A percentile compares a stretch with the other conserved stretches of the same genome.
These are phyloP conservation scores for Crithidia expoeki DNA, from an alignment of 208 protist genomes.

Conservation along the genomic window DNA sequence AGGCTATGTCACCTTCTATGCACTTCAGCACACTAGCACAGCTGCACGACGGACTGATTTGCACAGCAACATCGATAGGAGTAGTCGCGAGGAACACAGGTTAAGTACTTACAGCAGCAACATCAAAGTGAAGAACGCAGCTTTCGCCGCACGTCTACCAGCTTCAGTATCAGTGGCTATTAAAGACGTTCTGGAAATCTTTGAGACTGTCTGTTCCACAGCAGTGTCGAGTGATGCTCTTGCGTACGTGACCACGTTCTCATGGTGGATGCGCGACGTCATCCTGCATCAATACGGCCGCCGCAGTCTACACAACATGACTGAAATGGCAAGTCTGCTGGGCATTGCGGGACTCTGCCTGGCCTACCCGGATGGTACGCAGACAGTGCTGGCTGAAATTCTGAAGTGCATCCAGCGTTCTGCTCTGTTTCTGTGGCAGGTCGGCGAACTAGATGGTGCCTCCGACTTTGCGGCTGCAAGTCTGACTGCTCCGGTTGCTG, in stretches of 20 bases:
- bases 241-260: conserved; percentile 18
- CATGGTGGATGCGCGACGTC: conserved; percentile 38
- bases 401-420: conserved; percentile 44
- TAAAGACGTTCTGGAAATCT: conserved; percentile 26
- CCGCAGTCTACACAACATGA: conserved; percentile 16
- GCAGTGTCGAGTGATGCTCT: conserved; percentile 11
- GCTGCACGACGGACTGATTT: background rate
- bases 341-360: conserved; percentile 41
- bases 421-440: conserved; percentile 24
- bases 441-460: background rate
- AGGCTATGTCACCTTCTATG: conserved; percentile 24
- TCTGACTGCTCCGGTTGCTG: background rate
- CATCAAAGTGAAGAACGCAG: background rate
- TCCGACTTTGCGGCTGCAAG: background rate
- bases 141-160: background rate
- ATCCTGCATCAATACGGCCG: conserved; percentile 18
- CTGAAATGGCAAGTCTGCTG: conserved; percentile 27
- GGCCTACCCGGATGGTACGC: conserved; percentile 35
- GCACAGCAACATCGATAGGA: background rate
- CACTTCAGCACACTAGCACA: conserved; percentile 9
- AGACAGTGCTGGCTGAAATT: conserved; percentile 45
- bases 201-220: conserved; percentile 29
- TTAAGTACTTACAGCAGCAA: background rate
- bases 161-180: conserved; percentile 19
- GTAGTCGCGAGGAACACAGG: background rate